Percentiles rank a stretch among this genome's conserved stretches.
Conservation (phyloP, 1,284 basidiomycete species). For the Austroboletus niveus region DNA sequence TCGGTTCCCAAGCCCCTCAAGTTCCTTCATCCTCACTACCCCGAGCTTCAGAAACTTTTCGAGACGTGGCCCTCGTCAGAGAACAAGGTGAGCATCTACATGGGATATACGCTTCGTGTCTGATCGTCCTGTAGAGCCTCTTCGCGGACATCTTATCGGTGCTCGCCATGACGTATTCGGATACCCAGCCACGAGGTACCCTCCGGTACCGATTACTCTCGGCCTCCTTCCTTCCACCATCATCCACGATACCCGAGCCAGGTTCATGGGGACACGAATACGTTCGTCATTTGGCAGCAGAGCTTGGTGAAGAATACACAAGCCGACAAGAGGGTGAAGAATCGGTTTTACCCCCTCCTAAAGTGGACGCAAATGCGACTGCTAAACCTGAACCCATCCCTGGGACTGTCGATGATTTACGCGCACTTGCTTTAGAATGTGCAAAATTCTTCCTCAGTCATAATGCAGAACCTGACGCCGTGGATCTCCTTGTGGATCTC, state of each 20-base stretch:
- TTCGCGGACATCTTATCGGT: constrained; percentile 99
- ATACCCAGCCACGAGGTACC: constrained; percentile 92
- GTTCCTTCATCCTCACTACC: constrained; percentile 95
- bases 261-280: constrained; percentile 99
- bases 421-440: constrained; percentile 80
- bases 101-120: neutral
- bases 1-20: constrained; percentile 99
- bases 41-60: constrained; percentile 81
- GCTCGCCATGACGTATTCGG: constrained; percentile 99
- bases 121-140: constrained; percentile 58
- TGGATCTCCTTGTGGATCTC: constrained; percentile 93
- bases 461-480: constrained; percentile 98
- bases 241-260: constrained; percentile 77
- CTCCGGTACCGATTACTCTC: constrained; percentile 89
- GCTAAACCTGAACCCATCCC: constrained; percentile 34
- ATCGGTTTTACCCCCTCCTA: constrained; percentile 25
- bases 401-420: constrained; percentile 72
- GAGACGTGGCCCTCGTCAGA: constrained; percentile 78
- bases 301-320: constrained; percentile 93
- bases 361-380: constrained; percentile 31
- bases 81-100: constrained; percentile 61
- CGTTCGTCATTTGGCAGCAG: constrained; percentile 94
- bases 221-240: constrained; percentile 62
- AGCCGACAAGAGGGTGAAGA: constrained; percentile 53
- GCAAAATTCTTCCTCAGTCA: constrained; percentile 91